phyloP scores from a whole-genome alignment of 768 basidiomycete genomes.

The Mycena sanguinolenta region DNA sequence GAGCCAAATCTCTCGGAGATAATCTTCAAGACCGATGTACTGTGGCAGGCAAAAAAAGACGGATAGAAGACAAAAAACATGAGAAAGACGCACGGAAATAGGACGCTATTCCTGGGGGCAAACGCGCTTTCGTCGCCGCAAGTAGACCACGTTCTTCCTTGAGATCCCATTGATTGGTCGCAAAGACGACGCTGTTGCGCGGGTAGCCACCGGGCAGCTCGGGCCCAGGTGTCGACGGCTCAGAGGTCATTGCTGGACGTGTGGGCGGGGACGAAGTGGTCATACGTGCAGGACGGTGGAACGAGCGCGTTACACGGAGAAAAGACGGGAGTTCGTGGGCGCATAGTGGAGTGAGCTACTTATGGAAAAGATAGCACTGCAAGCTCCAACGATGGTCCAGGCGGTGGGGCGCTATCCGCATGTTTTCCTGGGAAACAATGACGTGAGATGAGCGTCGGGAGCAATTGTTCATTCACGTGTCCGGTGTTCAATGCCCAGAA shows the following conservation, averaged over 20 bases:
- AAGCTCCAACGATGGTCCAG: too few relatives aligned
- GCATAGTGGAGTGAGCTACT: too few relatives aligned
- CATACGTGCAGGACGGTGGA: background rate
- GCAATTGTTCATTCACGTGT: too few relatives aligned
- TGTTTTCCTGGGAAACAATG: too few relatives aligned
- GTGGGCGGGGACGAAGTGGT: background rate
- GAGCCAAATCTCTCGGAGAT: too few relatives aligned
- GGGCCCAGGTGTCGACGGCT: slow-evolving; percentile 25
- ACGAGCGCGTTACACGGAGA: background rate
- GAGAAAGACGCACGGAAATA: slow-evolving; percentile 23
- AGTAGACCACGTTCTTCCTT: background rate
- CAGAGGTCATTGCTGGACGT: slow-evolving; percentile 19
- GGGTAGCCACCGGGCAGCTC: slow-evolving; percentile 31
- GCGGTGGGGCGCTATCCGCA: too few relatives aligned
- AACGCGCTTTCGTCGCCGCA: slow-evolving; percentile 1
- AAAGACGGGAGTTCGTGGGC: background rate
- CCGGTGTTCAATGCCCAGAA: too few relatives aligned
- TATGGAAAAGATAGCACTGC: too few relatives aligned
- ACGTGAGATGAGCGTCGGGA: too few relatives aligned
- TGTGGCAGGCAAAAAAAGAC: background rate
- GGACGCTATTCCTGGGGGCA: slow-evolving; percentile 14
- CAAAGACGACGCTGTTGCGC: slow-evolving; percentile 31
- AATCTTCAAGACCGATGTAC: too few relatives aligned
- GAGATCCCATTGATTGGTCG: slow-evolving; percentile 25
- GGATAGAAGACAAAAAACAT: background rate